A percentile compares a stretch with the other conserved stretches of the same genome.
Evolutionary conservation across 805 yeast species (phyloP).

Genomic region (Starmerella geochares): DNA sequence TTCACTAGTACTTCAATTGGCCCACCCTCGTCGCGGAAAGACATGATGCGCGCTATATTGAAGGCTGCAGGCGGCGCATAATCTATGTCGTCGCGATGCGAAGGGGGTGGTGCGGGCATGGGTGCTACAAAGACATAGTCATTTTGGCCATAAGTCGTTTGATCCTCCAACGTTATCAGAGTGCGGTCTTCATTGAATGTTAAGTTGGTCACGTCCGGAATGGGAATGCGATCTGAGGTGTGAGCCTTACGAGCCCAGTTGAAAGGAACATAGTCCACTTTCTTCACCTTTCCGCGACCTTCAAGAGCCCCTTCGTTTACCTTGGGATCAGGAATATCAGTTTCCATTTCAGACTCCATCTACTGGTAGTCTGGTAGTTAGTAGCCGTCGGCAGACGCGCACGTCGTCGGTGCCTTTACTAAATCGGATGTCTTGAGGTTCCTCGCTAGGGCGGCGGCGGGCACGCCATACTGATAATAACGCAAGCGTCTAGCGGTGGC

Average conservation of each 20-base stretch:
- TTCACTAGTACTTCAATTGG: slow-evolving; percentile 39
- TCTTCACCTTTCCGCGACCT: neutral
- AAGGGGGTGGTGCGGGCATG: neutral
- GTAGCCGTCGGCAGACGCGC: neutral
- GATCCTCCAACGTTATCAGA: slow-evolving; percentile 3
- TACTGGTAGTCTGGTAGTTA: neutral
- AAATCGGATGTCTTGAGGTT: neutral
- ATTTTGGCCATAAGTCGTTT: slow-evolving; percentile 15
- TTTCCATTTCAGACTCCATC: neutral
- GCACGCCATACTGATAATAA: too few relatives aligned
- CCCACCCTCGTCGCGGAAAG: slow-evolving; percentile 37
- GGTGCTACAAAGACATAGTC: slow-evolving; percentile 10
- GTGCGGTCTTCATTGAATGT: neutral
- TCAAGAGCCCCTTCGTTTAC: too few relatives aligned
- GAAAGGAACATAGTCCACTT: slow-evolving; percentile 16
- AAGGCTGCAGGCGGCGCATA: slow-evolving; percentile 87
- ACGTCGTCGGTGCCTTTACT: neutral
- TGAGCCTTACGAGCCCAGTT: slow-evolving; percentile 30
- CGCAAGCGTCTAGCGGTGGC: too few relatives aligned
- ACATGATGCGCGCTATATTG: slow-evolving; percentile 74
- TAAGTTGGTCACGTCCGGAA: slow-evolving; percentile 3
- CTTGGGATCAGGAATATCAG: neutral
- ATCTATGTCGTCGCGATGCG: neutral
- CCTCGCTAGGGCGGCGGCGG: too few relatives aligned
- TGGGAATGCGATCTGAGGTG: slow-evolving; percentile 25